phyloP scores from a whole-genome alignment of 139 green algal species.

The Coccomyxa sp. region DNA sequence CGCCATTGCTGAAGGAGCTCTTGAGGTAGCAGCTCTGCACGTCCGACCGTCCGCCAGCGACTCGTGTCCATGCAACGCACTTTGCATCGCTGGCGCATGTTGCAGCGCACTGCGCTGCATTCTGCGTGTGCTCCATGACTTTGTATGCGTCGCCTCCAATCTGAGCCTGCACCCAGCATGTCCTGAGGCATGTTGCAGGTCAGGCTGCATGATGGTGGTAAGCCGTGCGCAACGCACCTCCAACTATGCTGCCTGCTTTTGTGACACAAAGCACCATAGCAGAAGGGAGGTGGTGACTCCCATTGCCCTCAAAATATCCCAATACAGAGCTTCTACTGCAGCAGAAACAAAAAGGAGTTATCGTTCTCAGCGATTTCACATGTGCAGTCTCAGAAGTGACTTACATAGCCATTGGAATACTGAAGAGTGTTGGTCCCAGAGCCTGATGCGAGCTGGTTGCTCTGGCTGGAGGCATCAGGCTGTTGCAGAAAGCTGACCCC shows the following conservation, averaged over 20 bases:
- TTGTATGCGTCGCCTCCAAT: not conserved
- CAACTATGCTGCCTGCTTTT: too few species aligned
- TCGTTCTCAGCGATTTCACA: too few species aligned
- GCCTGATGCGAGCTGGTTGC: not conserved
- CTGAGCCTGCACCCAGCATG: too few species aligned
- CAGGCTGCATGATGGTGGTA: too few species aligned
- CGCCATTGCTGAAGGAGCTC: not conserved
- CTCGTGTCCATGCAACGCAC: not conserved
- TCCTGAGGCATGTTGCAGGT: too few species aligned
- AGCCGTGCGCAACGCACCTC: too few species aligned
- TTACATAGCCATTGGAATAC: not conserved
- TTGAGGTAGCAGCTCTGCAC: not conserved
- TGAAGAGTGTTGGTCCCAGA: not conserved
- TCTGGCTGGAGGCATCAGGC: not conserved
- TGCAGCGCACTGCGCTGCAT: not conserved
- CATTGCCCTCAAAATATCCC: too few species aligned
- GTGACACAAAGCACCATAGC: too few species aligned
- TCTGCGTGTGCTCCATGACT: not conserved
- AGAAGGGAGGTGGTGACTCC: too few species aligned
- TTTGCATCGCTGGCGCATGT: not conserved
- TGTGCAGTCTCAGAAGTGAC: too few species aligned
- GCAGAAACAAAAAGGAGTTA: too few species aligned
- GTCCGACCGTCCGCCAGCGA: not conserved
- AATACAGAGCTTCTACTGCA: too few species aligned
- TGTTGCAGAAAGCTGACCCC: not conserved